Base-by-base conservation (phyloP, 805 yeast genomes). In the Myxozyma melibiosi region DNA sequence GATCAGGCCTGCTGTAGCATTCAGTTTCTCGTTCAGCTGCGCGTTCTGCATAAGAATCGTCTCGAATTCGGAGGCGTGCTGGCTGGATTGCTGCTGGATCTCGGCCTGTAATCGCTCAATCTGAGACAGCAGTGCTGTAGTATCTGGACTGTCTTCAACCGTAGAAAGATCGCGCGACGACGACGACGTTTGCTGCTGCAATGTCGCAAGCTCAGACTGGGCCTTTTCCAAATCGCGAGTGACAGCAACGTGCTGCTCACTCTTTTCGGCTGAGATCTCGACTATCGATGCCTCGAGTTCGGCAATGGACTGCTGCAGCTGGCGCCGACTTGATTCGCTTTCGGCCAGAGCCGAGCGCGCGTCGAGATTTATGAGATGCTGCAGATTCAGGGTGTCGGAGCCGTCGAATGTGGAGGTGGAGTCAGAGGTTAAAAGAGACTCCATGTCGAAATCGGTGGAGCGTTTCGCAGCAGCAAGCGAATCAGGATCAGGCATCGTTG, bases 191-290 rank as follows among this genome's bases (percentile, higher is more conserved):
- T 33, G 39, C 27, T 13, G 4, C 6, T 30, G 33, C 14, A 38
- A 37, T 4, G 4, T 25, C 37, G 31, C 13, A 3, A 4, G 13
- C 11, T 11, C 18, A 16, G 4, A 2, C 14, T n/a, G 37, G 5
- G 31, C n/a, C n/a, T 18, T 24, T 33, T 45, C 28, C 8, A 46
- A 24, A 9, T 38, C 28, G 14, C 18, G 27, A 3, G 34, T 16
- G 8, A 16, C 34, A 3, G 24, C 16, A 22, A 40, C 25, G 2
- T 22, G 35, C 30, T 53, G 48, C 13, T 14, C 40, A 13, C 37
- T 41, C 30, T 53, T 50, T 28, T 47, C 22, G 25, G 53, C 51
- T 3, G 57, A 53, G 16, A 53, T 47, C 4, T 53, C 57, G 16
- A 53, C 33, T 7, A 53, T 27, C n/a, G 53, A 53, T 7, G 43